phyloP scores from a whole-genome alignment of 2,329 filamentous ascomycete genomes.

The Penicillium occitanis region DNA sequence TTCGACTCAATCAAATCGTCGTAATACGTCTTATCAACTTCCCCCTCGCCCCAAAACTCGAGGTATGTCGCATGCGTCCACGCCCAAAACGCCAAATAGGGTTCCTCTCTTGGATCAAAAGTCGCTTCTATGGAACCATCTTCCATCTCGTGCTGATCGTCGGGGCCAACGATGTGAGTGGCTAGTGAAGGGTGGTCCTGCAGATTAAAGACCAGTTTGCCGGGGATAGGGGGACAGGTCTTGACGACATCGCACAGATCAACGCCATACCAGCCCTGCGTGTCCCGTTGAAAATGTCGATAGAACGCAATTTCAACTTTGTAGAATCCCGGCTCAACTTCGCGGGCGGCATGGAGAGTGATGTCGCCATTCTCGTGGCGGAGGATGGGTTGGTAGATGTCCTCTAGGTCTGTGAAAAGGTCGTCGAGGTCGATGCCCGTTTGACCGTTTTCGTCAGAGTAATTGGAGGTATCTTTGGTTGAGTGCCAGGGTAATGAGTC shows the following conservation, averaged over 20 bases:
- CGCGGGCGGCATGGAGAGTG: not conserved
- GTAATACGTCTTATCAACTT: not conserved
- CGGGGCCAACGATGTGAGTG: not conserved
- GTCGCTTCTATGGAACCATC: not conserved
- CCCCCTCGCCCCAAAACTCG: not conserved
- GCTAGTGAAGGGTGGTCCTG: not conserved
- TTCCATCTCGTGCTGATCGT: not conserved
- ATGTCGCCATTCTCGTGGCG: conserved; percentile 11
- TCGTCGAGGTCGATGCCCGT: not conserved
- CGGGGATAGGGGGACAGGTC: conserved; percentile 6
- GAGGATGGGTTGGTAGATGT: not conserved
- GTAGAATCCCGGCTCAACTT: conserved; percentile 7
- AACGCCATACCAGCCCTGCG: conserved; percentile 14
- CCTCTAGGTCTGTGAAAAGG: not conserved
- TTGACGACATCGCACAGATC: conserved; percentile 5
- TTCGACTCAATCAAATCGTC: not conserved
- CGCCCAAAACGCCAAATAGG: not conserved
- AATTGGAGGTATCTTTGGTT: conserved; percentile 6
- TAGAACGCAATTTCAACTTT: conserved; percentile 1
- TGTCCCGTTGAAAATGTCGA: not conserved
- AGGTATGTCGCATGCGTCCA: conserved; percentile 1
- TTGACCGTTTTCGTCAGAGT: not conserved
- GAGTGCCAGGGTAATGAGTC: conserved; percentile 26
- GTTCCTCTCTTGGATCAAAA: conserved; percentile 7
- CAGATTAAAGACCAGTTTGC: not conserved